A percentile compares a stretch with the other conserved stretches of the same genome.
Conservation (phyloP, 2,329 filamentous ascomycete genomes). For the Aspergillus texensis region DNA sequence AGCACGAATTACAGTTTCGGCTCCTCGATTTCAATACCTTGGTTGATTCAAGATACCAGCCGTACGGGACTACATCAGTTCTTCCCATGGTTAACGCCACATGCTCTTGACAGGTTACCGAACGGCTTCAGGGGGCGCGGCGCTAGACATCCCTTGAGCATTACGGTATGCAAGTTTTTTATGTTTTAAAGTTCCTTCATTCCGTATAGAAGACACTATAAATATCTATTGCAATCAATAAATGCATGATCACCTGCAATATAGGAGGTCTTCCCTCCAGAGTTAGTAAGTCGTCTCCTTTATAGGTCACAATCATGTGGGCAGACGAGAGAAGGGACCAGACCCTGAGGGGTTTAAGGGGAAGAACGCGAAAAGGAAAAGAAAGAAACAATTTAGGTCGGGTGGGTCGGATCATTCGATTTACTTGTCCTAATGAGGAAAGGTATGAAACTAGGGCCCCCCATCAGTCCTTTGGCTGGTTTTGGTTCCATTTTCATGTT, state of each 20-base stretch:
- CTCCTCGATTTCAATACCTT: not conserved
- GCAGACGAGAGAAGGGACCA: not conserved
- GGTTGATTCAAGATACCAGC: conserved; percentile 9
- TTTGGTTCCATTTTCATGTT: conserved; percentile 1
- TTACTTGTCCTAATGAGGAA: conserved; percentile 4
- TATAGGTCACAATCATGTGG: conserved; percentile 3
- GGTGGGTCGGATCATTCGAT: conserved; percentile 20
- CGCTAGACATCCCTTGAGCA: not conserved
- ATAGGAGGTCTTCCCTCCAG: not conserved
- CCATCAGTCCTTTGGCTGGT: not conserved
- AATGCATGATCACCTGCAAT: conserved; percentile 5
- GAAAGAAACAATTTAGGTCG: conserved; percentile 1
- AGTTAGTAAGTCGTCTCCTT: not conserved
- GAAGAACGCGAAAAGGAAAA: conserved; percentile 5
- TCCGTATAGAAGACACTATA: not conserved
- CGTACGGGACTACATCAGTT: conserved; percentile 3
- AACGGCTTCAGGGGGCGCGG: not conserved
- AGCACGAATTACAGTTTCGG: not conserved
- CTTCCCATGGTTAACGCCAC: conserved; percentile 10
- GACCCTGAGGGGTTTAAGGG: conserved; percentile 4
- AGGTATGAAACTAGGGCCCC: conserved; percentile 17
- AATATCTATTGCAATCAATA: conserved; percentile 1
- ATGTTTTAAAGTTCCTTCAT: not conserved
- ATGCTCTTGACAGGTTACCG: not conserved
- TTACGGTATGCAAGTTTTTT: not conserved